Conservation (phyloP, 345 rosid genomes). For the Draba incana region DNA sequence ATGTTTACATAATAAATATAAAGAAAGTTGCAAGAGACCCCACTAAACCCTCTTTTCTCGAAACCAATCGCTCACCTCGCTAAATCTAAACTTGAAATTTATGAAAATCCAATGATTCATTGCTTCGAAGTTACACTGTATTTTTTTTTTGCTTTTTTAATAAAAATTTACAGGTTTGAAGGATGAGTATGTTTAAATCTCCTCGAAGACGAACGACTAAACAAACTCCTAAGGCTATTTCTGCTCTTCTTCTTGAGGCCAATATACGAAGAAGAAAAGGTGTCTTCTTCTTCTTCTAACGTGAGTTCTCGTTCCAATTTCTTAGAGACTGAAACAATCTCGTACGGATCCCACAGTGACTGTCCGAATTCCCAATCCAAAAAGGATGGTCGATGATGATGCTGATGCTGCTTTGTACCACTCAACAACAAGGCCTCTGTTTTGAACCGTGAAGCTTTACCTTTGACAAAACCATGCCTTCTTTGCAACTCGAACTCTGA, state of each 20-base stretch:
- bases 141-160: too few species aligned
- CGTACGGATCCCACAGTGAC: conserved; percentile 75
- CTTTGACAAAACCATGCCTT: conserved; percentile 44
- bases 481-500: conserved; percentile 59
- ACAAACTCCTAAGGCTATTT: conserved; percentile 71
- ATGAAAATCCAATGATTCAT: too few species aligned
- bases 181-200: conserved; percentile 46
- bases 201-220: conserved; percentile 53
- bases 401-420: conserved; percentile 22
- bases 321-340: conserved; percentile 64
- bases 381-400: conserved; percentile 6
- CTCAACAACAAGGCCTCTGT: conserved; percentile 51
- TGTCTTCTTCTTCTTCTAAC: conserved; percentile 49
- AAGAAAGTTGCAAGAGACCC: conserved; percentile 4
- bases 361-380: conserved; percentile 70
- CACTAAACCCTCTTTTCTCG: not conserved
- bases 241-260: conserved; percentile 42
- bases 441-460: conserved; percentile 73
- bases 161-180: conserved; percentile 19
- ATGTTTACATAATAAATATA: conserved; percentile 1
- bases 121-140: too few species aligned
- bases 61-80: too few species aligned
- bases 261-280: conserved; percentile 34
- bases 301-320: conserved; percentile 61
- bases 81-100: too few species aligned